Conservation (phyloP, 805 yeast species). For the Candida lessepsii region DNA sequence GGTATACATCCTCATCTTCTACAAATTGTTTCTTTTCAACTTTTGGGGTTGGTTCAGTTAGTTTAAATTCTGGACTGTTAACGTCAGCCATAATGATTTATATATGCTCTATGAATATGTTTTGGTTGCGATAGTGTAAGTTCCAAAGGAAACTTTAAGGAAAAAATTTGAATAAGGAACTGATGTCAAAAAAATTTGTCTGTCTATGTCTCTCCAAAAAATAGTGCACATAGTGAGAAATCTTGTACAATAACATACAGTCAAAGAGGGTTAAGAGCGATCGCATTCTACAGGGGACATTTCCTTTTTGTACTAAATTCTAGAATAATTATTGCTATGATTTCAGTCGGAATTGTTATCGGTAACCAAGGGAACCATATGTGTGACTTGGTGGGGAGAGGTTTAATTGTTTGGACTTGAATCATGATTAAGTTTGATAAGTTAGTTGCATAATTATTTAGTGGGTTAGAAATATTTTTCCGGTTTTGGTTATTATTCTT, state of each 20-base stretch:
- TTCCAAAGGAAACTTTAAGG: neutral
- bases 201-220: slow-evolving; percentile 1
- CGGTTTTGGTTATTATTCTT: no score
- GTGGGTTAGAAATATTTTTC: no score
- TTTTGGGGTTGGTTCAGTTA: slow-evolving; percentile 17
- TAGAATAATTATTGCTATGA: neutral
- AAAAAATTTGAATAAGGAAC: no score
- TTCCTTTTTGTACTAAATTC: neutral
- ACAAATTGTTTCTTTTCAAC: slow-evolving; percentile 14
- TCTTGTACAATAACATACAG: neutral
- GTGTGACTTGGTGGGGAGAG: no score
- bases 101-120: neutral
- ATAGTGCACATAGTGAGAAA: neutral
- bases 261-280: neutral
- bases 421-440: no score
- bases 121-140: no score
- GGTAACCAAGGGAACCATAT: no score
- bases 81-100: slow-evolving; percentile 1
- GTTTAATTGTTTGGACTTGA: no score
- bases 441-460: no score
- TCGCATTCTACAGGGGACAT: neutral
- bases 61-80: slow-evolving; percentile 8
- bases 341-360: no score
- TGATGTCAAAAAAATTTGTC: no score
- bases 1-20: neutral